phyloP scores from a whole-genome alignment of 139 green algal species.

The Chlorella sp. region DNA sequence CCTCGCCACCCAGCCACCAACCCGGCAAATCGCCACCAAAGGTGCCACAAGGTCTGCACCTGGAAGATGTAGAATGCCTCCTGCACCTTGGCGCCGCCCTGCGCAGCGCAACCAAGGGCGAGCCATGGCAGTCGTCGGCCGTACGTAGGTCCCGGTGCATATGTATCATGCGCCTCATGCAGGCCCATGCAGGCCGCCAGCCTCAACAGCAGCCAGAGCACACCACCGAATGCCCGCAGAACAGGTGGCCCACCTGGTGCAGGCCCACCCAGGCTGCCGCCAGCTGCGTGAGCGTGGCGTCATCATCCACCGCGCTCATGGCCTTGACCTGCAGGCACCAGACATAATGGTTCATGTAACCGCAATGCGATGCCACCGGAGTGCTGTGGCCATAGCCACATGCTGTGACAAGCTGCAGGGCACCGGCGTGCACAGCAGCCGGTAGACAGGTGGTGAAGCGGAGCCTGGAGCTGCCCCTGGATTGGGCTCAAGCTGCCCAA shows the following conservation, averaged over 20 bases:
- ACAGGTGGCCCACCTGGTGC: constrained; percentile 70
- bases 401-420: too few species aligned
- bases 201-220: neutral
- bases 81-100: constrained; percentile 93
- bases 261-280: constrained; percentile 92
- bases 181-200: constrained; percentile 88
- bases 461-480: too few species aligned
- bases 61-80: constrained; percentile 97
- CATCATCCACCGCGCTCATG: constrained; percentile 93
- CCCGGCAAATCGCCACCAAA: too few species aligned
- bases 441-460: too few species aligned
- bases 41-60: too few species aligned
- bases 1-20: neutral
- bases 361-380: too few species aligned
- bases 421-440: too few species aligned
- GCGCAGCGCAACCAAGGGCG: constrained; percentile 4
- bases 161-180: neutral
- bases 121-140: too few species aligned
- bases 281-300: constrained; percentile 95
- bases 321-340: constrained; percentile 44
- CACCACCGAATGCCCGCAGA: too few species aligned
- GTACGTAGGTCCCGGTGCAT: neutral
- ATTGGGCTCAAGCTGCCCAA: too few species aligned
- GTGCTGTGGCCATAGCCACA: too few species aligned
- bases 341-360: neutral